Conservation (phyloP, 2,329 filamentous ascomycete genomes). For the Lecanicillium sp. region DNA sequence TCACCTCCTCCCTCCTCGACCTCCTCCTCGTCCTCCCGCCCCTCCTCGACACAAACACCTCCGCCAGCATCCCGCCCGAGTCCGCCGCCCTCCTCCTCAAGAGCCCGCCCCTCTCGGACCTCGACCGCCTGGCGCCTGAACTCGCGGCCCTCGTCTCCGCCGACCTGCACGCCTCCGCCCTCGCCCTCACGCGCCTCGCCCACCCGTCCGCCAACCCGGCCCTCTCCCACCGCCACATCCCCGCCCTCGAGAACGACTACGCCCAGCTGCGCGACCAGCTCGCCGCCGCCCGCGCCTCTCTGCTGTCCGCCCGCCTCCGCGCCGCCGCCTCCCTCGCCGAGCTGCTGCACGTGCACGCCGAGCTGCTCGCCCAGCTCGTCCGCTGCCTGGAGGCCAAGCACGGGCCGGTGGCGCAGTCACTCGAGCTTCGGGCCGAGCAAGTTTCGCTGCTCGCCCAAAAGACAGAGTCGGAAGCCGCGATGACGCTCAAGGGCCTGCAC, state of each 20-base stretch:
- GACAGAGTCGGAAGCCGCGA: conserved; percentile 33
- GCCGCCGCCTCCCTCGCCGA: conserved; percentile 30
- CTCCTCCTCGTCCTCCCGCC: conserved; percentile 44
- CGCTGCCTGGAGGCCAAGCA: conserved; percentile 50
- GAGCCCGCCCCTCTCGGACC: conserved; percentile 36
- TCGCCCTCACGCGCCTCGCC: conserved; percentile 35
- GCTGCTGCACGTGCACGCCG: conserved; percentile 36
- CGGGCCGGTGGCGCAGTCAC: conserved; percentile 42
- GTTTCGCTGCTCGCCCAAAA: conserved; percentile 38
- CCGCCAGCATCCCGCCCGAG: conserved; percentile 24
- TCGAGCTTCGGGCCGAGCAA: conserved; percentile 45
- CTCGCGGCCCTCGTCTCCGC: conserved; percentile 37
- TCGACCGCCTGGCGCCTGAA: conserved; percentile 35
- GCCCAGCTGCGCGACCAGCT: conserved; percentile 31
- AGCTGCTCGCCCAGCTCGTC: conserved; percentile 38
- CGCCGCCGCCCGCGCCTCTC: conserved; percentile 23
- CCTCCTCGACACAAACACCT: conserved; percentile 32
- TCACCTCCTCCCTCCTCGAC: conserved; percentile 18
- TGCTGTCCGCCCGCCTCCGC: conserved; percentile 35
- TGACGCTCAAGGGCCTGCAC: conserved; percentile 29
- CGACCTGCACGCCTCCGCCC: conserved; percentile 38
- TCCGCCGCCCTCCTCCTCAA: conserved; percentile 35
- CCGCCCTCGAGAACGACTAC: conserved; percentile 39
- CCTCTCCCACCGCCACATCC: conserved; percentile 52
- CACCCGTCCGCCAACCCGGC: conserved; percentile 46